Evolutionary conservation across 345 rosid species (phyloP), one percentile per base, ranked within the genome.

Genomic region (Diplotaxis tenuifolia): DNA sequence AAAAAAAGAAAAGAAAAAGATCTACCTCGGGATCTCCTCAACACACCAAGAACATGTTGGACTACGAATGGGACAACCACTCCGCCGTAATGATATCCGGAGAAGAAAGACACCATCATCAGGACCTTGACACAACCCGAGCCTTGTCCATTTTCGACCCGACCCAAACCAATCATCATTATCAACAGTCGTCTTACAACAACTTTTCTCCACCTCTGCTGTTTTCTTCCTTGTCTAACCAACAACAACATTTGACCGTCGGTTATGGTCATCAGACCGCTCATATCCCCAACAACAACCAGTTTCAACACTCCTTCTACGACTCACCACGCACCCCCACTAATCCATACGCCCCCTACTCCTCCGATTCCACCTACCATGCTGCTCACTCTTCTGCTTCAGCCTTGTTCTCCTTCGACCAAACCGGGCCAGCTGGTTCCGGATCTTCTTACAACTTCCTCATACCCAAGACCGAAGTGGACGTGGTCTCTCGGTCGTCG

Each of bases 41-140:
- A 25, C 42, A 9, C 25, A 58, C 29, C 58, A 23, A 32, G 18
- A 78, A 74, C 73, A 92, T 92, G 98, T 52, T 90, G 86, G 98
- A 86, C 70, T 92, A 90, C 82, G 96, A 87, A 65, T 92, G 98
- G 98, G 95, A 86, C 36, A 88, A 87, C 78, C 82, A 89, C 2
- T 76, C 92, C 0, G 16, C 81, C 1, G 75, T 90, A 5, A 76
- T 88, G 47, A 50, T 88, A 7, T 71, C 88, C 6, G 67, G 52
- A 3, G 76, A 62, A 3, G 78, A 61, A 2, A 75, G 81, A 9
- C 83, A 79, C 8, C 57, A 59, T 50, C 87, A 74, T 9, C 85
- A 27, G 2, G 64, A 79, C 12, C 42, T 76, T 11, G 87, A 88
- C 82, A 89, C 83, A 45, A 81, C 77, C 71, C 89, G 90, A n/a